These are phyloP conservation scores for Lepidopterella palustris DNA, from an alignment of 495 filamentous ascomycete genomes.

Conservation along the genomic window DNA sequence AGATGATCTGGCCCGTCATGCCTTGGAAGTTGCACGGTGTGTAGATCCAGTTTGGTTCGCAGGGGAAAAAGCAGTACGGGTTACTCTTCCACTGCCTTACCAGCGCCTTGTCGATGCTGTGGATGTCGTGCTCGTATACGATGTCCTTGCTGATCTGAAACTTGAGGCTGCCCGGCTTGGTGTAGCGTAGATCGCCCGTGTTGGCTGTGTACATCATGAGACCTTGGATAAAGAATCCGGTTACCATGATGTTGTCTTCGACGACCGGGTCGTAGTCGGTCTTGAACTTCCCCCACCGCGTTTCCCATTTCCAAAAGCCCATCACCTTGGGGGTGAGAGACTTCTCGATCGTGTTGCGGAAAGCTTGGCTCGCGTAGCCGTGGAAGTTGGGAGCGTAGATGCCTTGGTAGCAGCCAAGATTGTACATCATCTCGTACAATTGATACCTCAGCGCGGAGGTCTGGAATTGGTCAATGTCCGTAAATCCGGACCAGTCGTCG, in stretches of 20 bases:
- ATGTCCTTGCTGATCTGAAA: slow-evolving; percentile 9
- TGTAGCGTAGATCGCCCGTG: slow-evolving; percentile 15
- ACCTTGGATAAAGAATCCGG: slow-evolving; percentile 12
- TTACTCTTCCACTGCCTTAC: slow-evolving; percentile 6
- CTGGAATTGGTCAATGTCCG: slow-evolving; percentile 23
- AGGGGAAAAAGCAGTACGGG: slow-evolving; percentile 18
- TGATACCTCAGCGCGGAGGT: slow-evolving; percentile 17
- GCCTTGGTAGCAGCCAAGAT: slow-evolving; percentile 13
- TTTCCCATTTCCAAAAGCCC: slow-evolving; percentile 23
- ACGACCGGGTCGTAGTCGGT: slow-evolving; percentile 11
- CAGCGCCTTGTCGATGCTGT: slow-evolving; percentile 8
- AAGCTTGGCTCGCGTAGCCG: slow-evolving; percentile 9
- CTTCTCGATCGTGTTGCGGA: slow-evolving; percentile 17
- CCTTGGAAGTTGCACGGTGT: slow-evolving; percentile 18
- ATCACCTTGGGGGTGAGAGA: slow-evolving; percentile 8
- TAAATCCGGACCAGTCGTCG: slow-evolving; percentile 15
- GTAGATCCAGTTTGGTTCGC: slow-evolving; percentile 22
- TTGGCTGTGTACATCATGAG: slow-evolving; percentile 13
- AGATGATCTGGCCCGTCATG: slow-evolving; percentile 6
- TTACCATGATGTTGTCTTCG: slow-evolving; percentile 24
- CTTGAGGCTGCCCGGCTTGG: slow-evolving; percentile 9
- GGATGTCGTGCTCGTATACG: slow-evolving; percentile 7
- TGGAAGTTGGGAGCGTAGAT: slow-evolving; percentile 23
- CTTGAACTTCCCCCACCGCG: slow-evolving; percentile 18
- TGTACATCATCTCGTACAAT: slow-evolving; percentile 11